Percentiles rank a stretch among this genome's conserved stretches.
Evolutionary conservation across 441 rosid species (phyloP).

Genomic region (Iberis amara): DNA sequence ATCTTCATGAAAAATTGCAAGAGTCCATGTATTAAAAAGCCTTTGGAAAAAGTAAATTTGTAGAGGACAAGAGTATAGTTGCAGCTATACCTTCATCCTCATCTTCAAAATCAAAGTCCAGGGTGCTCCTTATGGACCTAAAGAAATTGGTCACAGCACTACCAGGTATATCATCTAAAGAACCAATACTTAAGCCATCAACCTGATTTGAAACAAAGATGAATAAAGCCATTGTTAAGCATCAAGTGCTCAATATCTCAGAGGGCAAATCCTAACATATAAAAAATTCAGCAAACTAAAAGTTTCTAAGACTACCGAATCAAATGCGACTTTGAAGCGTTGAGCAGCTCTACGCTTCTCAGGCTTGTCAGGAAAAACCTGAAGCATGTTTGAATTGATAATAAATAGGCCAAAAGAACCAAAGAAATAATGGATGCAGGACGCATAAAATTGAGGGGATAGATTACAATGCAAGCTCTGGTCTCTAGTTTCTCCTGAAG

Average conservation of each 20-base stretch:
- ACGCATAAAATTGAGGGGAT: conserved; percentile 5
- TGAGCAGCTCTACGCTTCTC: conserved; percentile 78
- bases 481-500: conserved; percentile 65
- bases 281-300: conserved; percentile 6
- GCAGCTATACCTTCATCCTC: conserved; percentile 63
- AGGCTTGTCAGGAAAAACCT: conserved; percentile 91
- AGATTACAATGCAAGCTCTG: conserved; percentile 75
- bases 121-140: conserved; percentile 71
- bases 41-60: background rate
- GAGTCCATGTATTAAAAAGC: background rate
- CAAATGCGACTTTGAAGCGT: conserved; percentile 70
- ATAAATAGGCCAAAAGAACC: conserved; percentile 1
- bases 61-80: background rate
- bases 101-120: conserved; percentile 95
- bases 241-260: conserved; percentile 7
- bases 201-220: conserved; percentile 41
- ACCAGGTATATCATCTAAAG: conserved; percentile 74
- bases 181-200: conserved; percentile 71
- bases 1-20: conserved; percentile 17
- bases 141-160: conserved; percentile 65
- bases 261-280: background rate
- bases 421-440: background rate
- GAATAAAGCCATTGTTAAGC: conserved; percentile 18
- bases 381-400: conserved; percentile 22
- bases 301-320: conserved; percentile 44